These are phyloP conservation scores for Metschnikowia picachoensis DNA, from an alignment of 805 yeast genomes.

Conservation along the genomic window DNA sequence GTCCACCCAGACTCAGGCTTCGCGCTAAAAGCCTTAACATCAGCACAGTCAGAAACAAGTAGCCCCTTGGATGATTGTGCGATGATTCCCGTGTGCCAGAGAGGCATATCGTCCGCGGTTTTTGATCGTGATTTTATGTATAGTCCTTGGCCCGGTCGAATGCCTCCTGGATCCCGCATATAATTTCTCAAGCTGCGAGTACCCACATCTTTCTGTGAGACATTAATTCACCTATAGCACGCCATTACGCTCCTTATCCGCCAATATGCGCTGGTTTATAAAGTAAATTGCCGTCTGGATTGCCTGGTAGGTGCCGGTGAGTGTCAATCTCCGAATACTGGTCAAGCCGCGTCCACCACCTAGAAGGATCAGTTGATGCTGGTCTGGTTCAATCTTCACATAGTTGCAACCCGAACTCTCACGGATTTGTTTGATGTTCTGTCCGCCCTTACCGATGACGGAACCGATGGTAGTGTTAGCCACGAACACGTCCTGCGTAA, in stretches of 20 bases:
- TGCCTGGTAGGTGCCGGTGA: conserved; percentile 63
- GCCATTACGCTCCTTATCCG: conserved; percentile 53
- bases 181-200: background rate
- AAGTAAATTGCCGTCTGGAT: conserved; percentile 70
- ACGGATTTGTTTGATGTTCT: conserved; percentile 73
- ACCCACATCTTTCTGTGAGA: no score
- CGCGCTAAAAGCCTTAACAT: no score
- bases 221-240: conserved; percentile 1
- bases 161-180: no score
- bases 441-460: conserved; percentile 83
- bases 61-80: no score
- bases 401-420: conserved; percentile 68
- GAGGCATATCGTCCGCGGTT: no score
- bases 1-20: no score
- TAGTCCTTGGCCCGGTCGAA: no score
- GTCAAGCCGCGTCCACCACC: conserved; percentile 44
- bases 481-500: conserved; percentile 67
- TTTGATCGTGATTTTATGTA: no score
- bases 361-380: conserved; percentile 45
- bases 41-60: no score
- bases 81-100: no score
- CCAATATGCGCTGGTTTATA: conserved; percentile 67
- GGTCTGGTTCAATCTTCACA: conserved; percentile 64
- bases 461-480: conserved; percentile 79
- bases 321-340: conserved; percentile 53